phyloP scores from a whole-genome alignment of 768 basidiomycete genomes.

The Mycena leptocephala region DNA sequence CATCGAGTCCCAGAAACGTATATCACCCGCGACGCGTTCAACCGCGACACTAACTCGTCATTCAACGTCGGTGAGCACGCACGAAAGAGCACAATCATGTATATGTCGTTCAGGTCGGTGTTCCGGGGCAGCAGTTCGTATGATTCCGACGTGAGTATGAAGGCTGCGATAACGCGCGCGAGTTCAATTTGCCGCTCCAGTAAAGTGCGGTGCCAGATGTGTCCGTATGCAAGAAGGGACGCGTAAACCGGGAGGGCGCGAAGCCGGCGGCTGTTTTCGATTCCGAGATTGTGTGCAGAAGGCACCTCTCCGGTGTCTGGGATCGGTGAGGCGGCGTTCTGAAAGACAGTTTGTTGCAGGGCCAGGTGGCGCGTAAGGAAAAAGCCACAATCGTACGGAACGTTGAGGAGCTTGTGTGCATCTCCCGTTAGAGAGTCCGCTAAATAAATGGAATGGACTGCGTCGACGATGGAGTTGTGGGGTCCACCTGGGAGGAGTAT shows the following conservation, averaged over 20 bases:
- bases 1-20: constrained; percentile 33
- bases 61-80: constrained; percentile 24
- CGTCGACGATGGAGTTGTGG: constrained; percentile 9
- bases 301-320: constrained; percentile 18
- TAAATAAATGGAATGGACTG: constrained; percentile 14
- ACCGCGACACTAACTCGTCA: background rate
- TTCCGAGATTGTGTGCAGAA: constrained; percentile 35
- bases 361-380: constrained; percentile 26
- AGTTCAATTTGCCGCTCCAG: constrained; percentile 33
- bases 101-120: constrained; percentile 7
- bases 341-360: constrained; percentile 34
- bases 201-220: constrained; percentile 23
- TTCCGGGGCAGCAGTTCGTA: constrained; percentile 32
- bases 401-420: constrained; percentile 33
- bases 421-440: constrained; percentile 35
- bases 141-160: constrained; percentile 8
- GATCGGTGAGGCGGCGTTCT: constrained; percentile 12
- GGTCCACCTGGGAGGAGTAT: constrained; percentile 7
- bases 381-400: constrained; percentile 35
- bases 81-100: constrained; percentile 34
- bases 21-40: constrained; percentile 26
- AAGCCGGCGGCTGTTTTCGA: constrained; percentile 34
- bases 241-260: constrained; percentile 34
- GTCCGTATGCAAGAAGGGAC: constrained; percentile 32
- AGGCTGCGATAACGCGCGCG: constrained; percentile 26